Base-by-base conservation (phyloP, 352 stramenopile genomes). In the Phytophthora sansomeana region DNA sequence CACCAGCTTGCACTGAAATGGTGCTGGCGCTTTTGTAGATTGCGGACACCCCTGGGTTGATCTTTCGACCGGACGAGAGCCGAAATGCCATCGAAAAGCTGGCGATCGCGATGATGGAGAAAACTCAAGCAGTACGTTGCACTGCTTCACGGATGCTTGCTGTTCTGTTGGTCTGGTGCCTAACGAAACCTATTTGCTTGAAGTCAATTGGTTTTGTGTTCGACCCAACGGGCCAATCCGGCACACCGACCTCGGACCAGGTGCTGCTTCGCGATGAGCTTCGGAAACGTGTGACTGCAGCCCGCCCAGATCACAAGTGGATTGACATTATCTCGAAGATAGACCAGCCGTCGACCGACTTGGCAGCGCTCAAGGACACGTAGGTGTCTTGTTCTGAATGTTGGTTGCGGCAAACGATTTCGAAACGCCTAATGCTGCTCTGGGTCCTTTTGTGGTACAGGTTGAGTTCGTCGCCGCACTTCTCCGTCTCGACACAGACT, bases 281-380 rank as follows among this genome's bases (percentile, higher is more conserved):
- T 43, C 76, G 74, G 24, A 61, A 69, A 0, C 81, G 86, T 42
- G 70, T 94, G 10, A 41, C 68, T 14, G 56, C 61, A 21, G 64
- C 57, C 28, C 75, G 83, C 7, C 69, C 74, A 14, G 58, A 85
- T 36, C 77, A 82, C 67, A 76, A 80, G 63, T 96, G 88, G 88
- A 72, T 96, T 49, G 88, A 96, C 72, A 91, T 96, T 68, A 81
- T 96, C 32, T 96, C 88, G 58, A 95, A 96, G 53, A 83, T 89
- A 44, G 88, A 96, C 62, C 72, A 93, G 52, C 76, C 74, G 11
- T 75, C 78, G 29, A 65, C 73, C 6, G 85, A 83, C 46, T 58
- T 79, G 14, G 41, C 49, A 10, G 61, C 61, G 46, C 69, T 93
- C 24, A 62, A 78, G 56, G 32, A 60, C 2, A 63, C 77, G 73